These are phyloP conservation scores for Aspergillus ibericus DNA, from an alignment of 2,329 filamentous ascomycete species.

Conservation along the genomic window DNA sequence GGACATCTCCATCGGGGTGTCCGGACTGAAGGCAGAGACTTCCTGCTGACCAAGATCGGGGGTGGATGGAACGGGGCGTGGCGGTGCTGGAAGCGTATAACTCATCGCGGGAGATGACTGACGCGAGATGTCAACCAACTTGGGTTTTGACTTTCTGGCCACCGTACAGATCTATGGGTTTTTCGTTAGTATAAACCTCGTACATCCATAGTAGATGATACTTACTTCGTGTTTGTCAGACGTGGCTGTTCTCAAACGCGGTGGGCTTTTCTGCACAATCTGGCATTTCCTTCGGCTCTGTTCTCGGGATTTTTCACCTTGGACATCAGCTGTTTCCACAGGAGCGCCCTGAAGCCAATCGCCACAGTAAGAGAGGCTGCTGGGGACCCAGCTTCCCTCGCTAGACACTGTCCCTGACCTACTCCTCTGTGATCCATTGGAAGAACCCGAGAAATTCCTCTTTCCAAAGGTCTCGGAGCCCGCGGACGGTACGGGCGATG, in stretches of 20 bases:
- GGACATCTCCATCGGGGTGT: slow-evolving; percentile 38
- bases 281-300: slow-evolving; percentile 37
- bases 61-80: slow-evolving; percentile 33
- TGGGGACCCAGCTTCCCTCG: slow-evolving; percentile 39
- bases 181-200: slow-evolving; percentile 10
- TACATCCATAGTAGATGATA: not conserved
- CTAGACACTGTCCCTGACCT: slow-evolving; percentile 38
- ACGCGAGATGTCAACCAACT: slow-evolving; percentile 40
- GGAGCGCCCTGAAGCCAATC: slow-evolving; percentile 41
- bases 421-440: slow-evolving; percentile 28
- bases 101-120: slow-evolving; percentile 35
- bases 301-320: slow-evolving; percentile 27
- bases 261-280: slow-evolving; percentile 38
- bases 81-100: slow-evolving; percentile 25
- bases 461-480: slow-evolving; percentile 12
- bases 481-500: slow-evolving; percentile 15
- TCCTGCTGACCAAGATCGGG: slow-evolving; percentile 37
- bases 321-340: slow-evolving; percentile 26
- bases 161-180: slow-evolving; percentile 32
- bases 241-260: slow-evolving; percentile 22
- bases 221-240: slow-evolving; percentile 27
- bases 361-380: slow-evolving; percentile 39
- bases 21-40: slow-evolving; percentile 42
- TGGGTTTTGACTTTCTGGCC: slow-evolving; percentile 39
- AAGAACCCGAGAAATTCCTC: slow-evolving; percentile 20